Evolutionary conservation across 2,329 filamentous ascomycete species (phyloP).

Genomic region (Aspergillus sp.): DNA sequence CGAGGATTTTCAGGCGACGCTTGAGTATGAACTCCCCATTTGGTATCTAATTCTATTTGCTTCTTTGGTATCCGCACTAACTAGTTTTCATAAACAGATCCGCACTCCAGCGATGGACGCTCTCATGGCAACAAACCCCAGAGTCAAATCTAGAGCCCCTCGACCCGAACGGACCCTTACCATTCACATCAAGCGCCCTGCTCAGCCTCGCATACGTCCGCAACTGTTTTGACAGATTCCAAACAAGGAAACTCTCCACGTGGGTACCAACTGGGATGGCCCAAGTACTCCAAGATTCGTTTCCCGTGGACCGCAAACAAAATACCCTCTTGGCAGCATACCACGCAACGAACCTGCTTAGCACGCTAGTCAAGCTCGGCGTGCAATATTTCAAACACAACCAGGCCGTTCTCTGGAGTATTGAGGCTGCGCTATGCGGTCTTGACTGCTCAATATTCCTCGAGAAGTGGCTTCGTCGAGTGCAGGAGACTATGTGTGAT

Average conservation of each 20-base stretch:
- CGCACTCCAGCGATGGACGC: slow-evolving; percentile 8
- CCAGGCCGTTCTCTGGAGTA: slow-evolving; percentile 7
- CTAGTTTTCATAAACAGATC: neutral
- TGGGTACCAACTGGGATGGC: neutral
- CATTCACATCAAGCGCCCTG: slow-evolving; percentile 13
- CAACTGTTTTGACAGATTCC: neutral
- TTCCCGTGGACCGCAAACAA: neutral
- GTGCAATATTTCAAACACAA: slow-evolving; percentile 9
- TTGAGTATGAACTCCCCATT: neutral
- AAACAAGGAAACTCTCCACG: neutral
- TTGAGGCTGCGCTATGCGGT: neutral
- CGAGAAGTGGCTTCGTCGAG: slow-evolving; percentile 6
- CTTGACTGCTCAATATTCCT: slow-evolving; percentile 10
- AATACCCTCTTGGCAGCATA: neutral
- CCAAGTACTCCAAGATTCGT: neutral
- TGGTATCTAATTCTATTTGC: neutral
- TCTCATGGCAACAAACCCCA: slow-evolving; percentile 14
- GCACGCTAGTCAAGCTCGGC: neutral
- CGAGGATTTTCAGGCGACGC: neutral
- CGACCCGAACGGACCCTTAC: slow-evolving; percentile 15
- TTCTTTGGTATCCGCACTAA: neutral
- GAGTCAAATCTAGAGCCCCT: slow-evolving; percentile 15
- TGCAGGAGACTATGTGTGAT: neutral
- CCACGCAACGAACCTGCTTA: slow-evolving; percentile 6
- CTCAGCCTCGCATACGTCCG: slow-evolving; percentile 15